A percentile compares a stretch with the other conserved stretches of the same genome.
These are phyloP conservation scores for Candida adriatica DNA, from an alignment of 805 yeast genomes.

Conservation along the genomic window DNA sequence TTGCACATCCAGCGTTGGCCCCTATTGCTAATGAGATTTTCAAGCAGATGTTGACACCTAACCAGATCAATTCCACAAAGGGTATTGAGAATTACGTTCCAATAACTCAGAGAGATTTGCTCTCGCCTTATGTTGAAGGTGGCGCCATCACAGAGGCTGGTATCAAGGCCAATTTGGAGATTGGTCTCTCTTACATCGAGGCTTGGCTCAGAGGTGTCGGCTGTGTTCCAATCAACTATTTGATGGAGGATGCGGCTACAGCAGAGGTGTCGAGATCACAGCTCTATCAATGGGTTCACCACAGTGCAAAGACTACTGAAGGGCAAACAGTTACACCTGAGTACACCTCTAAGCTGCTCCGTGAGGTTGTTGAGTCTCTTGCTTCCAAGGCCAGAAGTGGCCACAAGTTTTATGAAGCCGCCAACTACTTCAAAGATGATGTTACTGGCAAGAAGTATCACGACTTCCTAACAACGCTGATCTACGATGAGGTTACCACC, in stretches of 20 bases:
- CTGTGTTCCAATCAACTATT: slow-evolving; percentile 77
- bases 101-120: slow-evolving; percentile 22
- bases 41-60: slow-evolving; percentile 75
- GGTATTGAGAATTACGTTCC: slow-evolving; percentile 35
- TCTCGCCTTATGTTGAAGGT: slow-evolving; percentile 49
- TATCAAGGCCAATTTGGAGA: slow-evolving; percentile 61
- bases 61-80: slow-evolving; percentile 46
- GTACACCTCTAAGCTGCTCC: slow-evolving; percentile 48
- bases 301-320: slow-evolving; percentile 53
- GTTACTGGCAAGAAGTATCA: slow-evolving; percentile 65
- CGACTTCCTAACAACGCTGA: slow-evolving; percentile 69
- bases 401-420: slow-evolving; percentile 64
- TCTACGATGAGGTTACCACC: slow-evolving; percentile 67
- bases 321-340: slow-evolving; percentile 55
- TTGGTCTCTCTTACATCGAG: slow-evolving; percentile 76
- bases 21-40: slow-evolving; percentile 67
- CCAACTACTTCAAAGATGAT: slow-evolving; percentile 65
- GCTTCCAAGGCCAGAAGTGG: slow-evolving; percentile 42
- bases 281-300: slow-evolving; percentile 78
- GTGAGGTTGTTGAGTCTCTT: slow-evolving; percentile 54
- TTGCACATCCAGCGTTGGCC: slow-evolving; percentile 80
- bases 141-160: slow-evolving; percentile 65
- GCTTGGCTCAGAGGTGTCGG: slow-evolving; percentile 83
- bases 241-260: slow-evolving; percentile 89
- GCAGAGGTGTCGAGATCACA: slow-evolving; percentile 84